Percentiles rank a stretch among this genome's conserved stretches.
phyloP scores from a whole-genome alignment of 192 early-diverging fungal species.

The Backusella luteola region DNA sequence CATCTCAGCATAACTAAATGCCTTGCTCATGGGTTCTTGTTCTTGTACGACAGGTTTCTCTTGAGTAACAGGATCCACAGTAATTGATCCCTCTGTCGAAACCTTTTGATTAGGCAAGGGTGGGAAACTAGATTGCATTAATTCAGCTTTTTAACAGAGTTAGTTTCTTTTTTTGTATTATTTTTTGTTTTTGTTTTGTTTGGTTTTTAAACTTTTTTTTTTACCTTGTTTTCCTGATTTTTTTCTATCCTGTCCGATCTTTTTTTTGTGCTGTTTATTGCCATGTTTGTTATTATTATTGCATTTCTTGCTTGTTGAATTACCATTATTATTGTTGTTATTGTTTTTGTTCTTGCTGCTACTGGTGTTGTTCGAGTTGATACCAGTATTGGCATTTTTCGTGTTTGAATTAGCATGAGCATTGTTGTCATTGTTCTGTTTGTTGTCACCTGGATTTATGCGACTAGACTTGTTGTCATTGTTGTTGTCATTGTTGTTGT shows the following conservation, averaged over 20 bases:
- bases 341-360: neutral
- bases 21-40: neutral
- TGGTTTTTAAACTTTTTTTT: neutral
- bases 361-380: neutral
- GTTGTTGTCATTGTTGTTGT: neutral
- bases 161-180: neutral
- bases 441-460: neutral
- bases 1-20: constrained; percentile 24
- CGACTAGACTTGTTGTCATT: neutral
- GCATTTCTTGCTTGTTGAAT: neutral
- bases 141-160: neutral
- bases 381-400: neutral
- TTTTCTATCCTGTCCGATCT: neutral
- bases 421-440: neutral
- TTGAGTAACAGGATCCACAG: neutral
- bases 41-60: neutral
- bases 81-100: neutral
- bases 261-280: neutral
- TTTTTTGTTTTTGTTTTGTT: constrained; percentile 2
- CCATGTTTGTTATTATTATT: neutral
- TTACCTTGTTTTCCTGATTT: neutral
- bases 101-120: constrained; percentile 4
- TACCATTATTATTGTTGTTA: neutral
- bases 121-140: constrained; percentile 6
- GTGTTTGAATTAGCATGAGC: neutral